Evolutionary conservation across 1,139 yeast species (phyloP).

Genomic region (Taphrina communis): DNA sequence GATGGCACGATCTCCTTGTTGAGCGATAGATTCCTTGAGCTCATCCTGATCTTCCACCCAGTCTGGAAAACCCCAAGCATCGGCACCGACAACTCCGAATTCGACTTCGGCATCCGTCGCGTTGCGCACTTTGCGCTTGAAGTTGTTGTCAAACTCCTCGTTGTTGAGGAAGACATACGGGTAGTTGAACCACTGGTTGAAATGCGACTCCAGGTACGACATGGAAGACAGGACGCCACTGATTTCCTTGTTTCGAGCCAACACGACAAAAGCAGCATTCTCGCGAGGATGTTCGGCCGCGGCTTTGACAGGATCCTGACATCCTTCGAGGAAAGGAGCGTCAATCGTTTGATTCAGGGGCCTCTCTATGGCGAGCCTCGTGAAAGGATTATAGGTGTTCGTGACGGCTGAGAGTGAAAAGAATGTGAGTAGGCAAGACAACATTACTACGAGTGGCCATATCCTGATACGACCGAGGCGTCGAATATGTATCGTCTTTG

Average conservation of each 20-base stretch:
- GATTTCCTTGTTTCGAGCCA: conserved; percentile 77
- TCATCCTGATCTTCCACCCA: conserved; percentile 51
- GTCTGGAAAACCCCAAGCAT: conserved; percentile 65
- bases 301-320: conserved; percentile 38
- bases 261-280: conserved; percentile 81
- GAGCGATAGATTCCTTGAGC: conserved; percentile 62
- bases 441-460: conserved; percentile 26
- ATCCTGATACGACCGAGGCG: conserved; percentile 30
- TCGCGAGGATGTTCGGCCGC: conserved; percentile 54
- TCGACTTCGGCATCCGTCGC: conserved; percentile 65
- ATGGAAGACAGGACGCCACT: conserved; percentile 72
- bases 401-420: conserved; percentile 6
- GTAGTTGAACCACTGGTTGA: conserved; percentile 87
- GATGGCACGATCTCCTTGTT: conserved; percentile 79
- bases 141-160: conserved; percentile 69
- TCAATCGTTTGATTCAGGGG: conserved; percentile 28
- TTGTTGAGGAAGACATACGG: conserved; percentile 90
- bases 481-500: conserved; percentile 20
- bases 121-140: conserved; percentile 59
- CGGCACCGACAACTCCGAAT: conserved; percentile 63
- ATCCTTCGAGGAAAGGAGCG: conserved; percentile 39
- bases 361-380: conserved; percentile 12
- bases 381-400: neutral
- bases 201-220: conserved; percentile 76
- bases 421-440: conserved; percentile 10